A percentile compares a stretch with the other conserved stretches of the same genome.
These are phyloP conservation scores for Rhizomucor miehei DNA, from an alignment of 371 early-diverging fungal species.

Conservation along the genomic window DNA sequence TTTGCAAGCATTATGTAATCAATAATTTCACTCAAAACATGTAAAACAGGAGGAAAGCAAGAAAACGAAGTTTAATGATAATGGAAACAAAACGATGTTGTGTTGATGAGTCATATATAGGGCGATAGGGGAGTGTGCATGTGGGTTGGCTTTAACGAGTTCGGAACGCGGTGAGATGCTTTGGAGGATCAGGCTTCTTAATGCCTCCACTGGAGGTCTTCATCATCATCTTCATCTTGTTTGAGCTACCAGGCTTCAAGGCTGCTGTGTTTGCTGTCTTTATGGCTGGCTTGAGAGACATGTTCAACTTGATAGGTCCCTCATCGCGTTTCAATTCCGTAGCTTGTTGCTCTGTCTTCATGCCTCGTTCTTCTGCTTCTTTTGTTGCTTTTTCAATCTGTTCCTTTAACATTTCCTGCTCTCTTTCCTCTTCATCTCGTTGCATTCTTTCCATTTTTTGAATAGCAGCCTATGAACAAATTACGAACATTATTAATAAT, in stretches of 20 bases:
- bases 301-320: slow-evolving; percentile 30
- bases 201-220: slow-evolving; percentile 20
- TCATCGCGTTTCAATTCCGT: slow-evolving; percentile 70
- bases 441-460: slow-evolving; percentile 78
- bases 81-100: too few relatives aligned
- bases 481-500: too few relatives aligned
- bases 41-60: too few relatives aligned
- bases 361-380: slow-evolving; percentile 40
- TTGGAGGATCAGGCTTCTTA: slow-evolving; percentile 22
- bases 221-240: slow-evolving; percentile 38
- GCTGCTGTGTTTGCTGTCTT: slow-evolving; percentile 13
- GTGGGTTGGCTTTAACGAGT: too few relatives aligned
- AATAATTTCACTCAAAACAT: too few relatives aligned
- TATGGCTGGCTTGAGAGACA: slow-evolving; percentile 26
- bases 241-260: slow-evolving; percentile 5
- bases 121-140: too few relatives aligned
- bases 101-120: too few relatives aligned
- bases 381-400: slow-evolving; percentile 79
- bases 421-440: slow-evolving; percentile 84
- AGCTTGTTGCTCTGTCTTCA: slow-evolving; percentile 27
- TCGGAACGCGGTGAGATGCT: slow-evolving; percentile 2
- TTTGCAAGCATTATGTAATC: too few relatives aligned
- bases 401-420: slow-evolving; percentile 69
- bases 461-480: slow-evolving; percentile 65
- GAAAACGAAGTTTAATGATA: too few relatives aligned